These are phyloP conservation scores for Pseudocercospora macadamiae DNA, from an alignment of 2,329 filamentous ascomycete genomes.

Conservation along the genomic window DNA sequence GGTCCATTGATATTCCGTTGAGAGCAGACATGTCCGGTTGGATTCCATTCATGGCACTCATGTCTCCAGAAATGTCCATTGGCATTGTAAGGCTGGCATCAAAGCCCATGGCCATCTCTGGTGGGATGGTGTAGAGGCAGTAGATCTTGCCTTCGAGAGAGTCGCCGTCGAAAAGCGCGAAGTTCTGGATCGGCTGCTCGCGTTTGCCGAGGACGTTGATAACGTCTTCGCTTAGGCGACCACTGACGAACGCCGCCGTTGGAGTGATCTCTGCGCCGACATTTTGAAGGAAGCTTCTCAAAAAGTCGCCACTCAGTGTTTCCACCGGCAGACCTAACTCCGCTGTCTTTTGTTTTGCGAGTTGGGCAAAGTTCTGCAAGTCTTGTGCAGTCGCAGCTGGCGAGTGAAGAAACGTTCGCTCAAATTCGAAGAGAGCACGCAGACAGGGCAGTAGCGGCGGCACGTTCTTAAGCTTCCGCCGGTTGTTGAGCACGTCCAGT, in stretches of 20 bases:
- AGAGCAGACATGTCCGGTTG: slow-evolving; percentile 9
- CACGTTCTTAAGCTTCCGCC: slow-evolving; percentile 72
- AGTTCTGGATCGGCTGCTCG: slow-evolving; percentile 95
- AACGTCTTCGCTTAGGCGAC: slow-evolving; percentile 89
- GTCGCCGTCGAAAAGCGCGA: slow-evolving; percentile 88
- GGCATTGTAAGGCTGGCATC: slow-evolving; percentile 14
- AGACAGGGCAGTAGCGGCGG: slow-evolving; percentile 83
- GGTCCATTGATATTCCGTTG: slow-evolving; percentile 6
- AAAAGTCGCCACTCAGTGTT: slow-evolving; percentile 60
- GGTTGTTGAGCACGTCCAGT: slow-evolving; percentile 68
- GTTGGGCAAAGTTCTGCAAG: slow-evolving; percentile 73
- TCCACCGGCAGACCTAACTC: slow-evolving; percentile 56
- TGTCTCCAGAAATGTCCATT: background rate
- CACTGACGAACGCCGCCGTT: slow-evolving; percentile 85
- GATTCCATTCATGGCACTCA: slow-evolving; percentile 9
- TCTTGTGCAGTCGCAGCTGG: slow-evolving; percentile 62
- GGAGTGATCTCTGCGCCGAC: slow-evolving; percentile 82
- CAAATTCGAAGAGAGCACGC: slow-evolving; percentile 87
- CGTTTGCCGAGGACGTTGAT: slow-evolving; percentile 92
- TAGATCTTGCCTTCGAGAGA: slow-evolving; percentile 78
- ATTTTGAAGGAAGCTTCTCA: slow-evolving; percentile 85
- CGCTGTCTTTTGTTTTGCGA: slow-evolving; percentile 77
- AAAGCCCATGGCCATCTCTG: slow-evolving; percentile 28
- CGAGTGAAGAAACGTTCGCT: slow-evolving; percentile 47
- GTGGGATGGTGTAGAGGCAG: slow-evolving; percentile 56